These are phyloP conservation scores for Gynandropsis gynandra DNA, from an alignment of 345 rosid genomes.

Conservation along the genomic window DNA sequence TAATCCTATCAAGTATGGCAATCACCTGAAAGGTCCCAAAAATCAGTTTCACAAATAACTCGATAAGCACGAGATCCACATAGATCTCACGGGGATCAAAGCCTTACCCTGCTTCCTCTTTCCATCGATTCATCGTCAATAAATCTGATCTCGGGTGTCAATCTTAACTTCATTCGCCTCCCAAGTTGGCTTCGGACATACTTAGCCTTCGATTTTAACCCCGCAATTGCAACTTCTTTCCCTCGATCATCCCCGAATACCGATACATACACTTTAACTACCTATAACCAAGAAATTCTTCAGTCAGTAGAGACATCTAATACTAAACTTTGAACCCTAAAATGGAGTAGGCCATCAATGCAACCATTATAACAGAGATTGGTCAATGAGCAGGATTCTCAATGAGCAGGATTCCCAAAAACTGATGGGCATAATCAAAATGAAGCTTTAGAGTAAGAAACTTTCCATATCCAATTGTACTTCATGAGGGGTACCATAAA, in stretches of 20 bases:
- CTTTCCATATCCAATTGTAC: too few species aligned
- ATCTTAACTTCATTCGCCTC: constrained; percentile 77
- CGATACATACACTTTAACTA: constrained; percentile 89
- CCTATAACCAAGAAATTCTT: constrained; percentile 32
- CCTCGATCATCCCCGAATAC: constrained; percentile 97
- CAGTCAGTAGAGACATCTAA: not conserved
- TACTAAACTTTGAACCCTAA: too few species aligned
- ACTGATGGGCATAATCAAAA: not conserved
- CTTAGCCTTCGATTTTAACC: constrained; percentile 72
- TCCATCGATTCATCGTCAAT: constrained; percentile 82
- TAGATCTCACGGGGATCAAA: not conserved
- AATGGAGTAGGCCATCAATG: too few species aligned
- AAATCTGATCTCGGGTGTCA: constrained; percentile 86
- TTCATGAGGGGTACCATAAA: too few species aligned
- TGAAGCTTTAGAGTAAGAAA: not conserved
- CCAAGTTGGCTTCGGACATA: constrained; percentile 77
- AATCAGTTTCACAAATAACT: constrained; percentile 9
- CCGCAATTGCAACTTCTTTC: constrained; percentile 77
- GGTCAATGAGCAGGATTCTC: not conserved
- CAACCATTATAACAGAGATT: not conserved
- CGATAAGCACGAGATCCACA: not conserved
- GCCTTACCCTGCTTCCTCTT: constrained; percentile 86
- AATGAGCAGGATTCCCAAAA: too few species aligned
- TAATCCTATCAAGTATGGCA: constrained; percentile 69
- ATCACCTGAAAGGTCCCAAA: constrained; percentile 45